Conservation (phyloP, 2,329 filamentous ascomycete genomes). For the Pyricularia pennisetigena region DNA sequence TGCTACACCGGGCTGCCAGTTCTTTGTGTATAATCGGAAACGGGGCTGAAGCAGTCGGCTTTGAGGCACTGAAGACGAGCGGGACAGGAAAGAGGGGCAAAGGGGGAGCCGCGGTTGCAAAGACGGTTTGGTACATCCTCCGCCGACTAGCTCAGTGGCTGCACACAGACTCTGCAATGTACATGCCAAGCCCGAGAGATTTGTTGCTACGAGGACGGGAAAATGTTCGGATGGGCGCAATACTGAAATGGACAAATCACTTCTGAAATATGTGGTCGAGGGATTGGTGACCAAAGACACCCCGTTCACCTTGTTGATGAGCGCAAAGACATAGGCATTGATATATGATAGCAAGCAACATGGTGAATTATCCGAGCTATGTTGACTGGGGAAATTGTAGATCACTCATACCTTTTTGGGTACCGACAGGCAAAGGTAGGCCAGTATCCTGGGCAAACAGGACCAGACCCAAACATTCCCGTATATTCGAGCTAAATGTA, state of each 20-base stretch:
- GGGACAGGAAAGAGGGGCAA: not conserved
- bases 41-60: not conserved
- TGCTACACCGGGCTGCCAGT: not conserved
- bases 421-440: too few relatives aligned
- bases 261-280: not conserved
- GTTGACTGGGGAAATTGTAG: too few relatives aligned
- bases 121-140: too few relatives aligned
- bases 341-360: not conserved
- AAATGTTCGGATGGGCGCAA: not conserved
- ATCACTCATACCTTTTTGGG: too few relatives aligned
- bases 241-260: not conserved
- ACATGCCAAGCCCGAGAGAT: not conserved
- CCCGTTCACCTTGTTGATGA: not conserved
- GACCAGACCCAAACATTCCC: too few relatives aligned
- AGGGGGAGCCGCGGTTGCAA: not conserved
- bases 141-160: not conserved
- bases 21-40: not conserved
- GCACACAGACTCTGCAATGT: not conserved
- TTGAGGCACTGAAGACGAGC: not conserved
- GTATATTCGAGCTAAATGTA: too few relatives aligned
- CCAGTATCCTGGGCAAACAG: too few relatives aligned
- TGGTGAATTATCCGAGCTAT: not conserved
- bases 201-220: not conserved
- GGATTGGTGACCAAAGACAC: not conserved
- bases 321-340: not conserved